Base-by-base conservation (phyloP, 306 rosid species). In the Trifolium dubium region DNA sequence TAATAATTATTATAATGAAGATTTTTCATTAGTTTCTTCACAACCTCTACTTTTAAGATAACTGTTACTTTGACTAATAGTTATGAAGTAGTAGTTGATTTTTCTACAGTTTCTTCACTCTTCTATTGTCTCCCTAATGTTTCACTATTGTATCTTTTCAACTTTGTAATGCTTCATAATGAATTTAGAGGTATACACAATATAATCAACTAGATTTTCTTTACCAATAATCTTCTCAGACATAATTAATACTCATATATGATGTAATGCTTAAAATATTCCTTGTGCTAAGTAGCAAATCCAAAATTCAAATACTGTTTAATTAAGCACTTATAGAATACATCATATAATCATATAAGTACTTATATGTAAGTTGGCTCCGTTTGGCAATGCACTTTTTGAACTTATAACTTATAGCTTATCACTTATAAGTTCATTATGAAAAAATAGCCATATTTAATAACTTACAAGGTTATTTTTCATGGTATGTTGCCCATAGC, bases 21-120 rank as follows among this genome's bases (percentile, higher is more conserved):
- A 44, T 68, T 61, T 63, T 76, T 40, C 58, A 19, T 19, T 0
- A 30, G 34, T 53, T 61, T 32, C 51, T 32, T 67, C 71, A 37
- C 72, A 68, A 29, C 77, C 80, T 64, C 77, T 72, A n/a, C 82
- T 72, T 63, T 83, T 73, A 15, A 67, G 30, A 76, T 67, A 67
- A 69, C 18, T 74, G 55, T 75, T 51, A 49, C 79, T 61, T 77
- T 60, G 58, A 78, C 69, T 37, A 37, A 6, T 50, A 49, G 51
- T 12, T 75, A 39, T 19, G 53, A 69, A 70, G 73, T 35, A 13
- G 68, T 23, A 19, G 31, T 8, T n/a, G 51, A 8, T 60, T 72
- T 73, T 35, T 40, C 75, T 37, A 49, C 62, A 68, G 31, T 44
- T 51, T 41, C 63, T 28, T 56, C 70, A 51, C 62, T 10, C 51